A percentile compares a stretch with the other conserved stretches of the same genome.
Conservation (phyloP, 2,329 filamentous ascomycete species). For the Fusarium miscanthi region DNA sequence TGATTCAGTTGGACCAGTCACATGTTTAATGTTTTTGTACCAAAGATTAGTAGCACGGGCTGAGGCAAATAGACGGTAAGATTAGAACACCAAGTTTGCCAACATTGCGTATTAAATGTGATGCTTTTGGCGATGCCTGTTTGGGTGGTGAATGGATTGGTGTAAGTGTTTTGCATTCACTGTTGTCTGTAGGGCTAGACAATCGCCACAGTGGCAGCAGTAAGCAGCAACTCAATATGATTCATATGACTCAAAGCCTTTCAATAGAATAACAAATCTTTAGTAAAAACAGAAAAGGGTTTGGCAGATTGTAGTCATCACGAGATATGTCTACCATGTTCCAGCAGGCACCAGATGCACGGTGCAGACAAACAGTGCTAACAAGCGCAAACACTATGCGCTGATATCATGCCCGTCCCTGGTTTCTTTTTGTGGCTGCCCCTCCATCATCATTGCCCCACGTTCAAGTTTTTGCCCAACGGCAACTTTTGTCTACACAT, state of each 20-base stretch:
- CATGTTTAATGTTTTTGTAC: too few species aligned
- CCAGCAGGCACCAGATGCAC: constrained; percentile 28
- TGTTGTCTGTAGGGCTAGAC: neutral
- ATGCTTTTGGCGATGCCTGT: too few species aligned
- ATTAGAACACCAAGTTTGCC: too few species aligned
- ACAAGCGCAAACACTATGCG: constrained; percentile 42
- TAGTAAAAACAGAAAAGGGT: neutral
- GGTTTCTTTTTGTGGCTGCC: constrained; percentile 38
- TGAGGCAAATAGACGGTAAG: too few species aligned
- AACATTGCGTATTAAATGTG: too few species aligned
- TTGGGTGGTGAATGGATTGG: neutral
- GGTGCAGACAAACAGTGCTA: constrained; percentile 17
- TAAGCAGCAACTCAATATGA: neutral
- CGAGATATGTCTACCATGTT: constrained; percentile 9
- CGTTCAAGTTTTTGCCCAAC: constrained; percentile 44
- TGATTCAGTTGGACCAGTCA: neutral
- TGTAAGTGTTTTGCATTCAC: neutral
- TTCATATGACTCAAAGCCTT: neutral
- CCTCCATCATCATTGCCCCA: constrained; percentile 47
- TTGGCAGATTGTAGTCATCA: neutral
- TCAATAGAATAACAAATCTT: accelerated
- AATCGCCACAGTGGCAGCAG: neutral
- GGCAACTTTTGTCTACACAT: constrained; percentile 18
- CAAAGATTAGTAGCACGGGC: too few species aligned
- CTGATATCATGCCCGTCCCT: constrained; percentile 45